Evolutionary conservation across 176 grass and related monocot species (phyloP).

Genomic region (Lolium rigidum): DNA sequence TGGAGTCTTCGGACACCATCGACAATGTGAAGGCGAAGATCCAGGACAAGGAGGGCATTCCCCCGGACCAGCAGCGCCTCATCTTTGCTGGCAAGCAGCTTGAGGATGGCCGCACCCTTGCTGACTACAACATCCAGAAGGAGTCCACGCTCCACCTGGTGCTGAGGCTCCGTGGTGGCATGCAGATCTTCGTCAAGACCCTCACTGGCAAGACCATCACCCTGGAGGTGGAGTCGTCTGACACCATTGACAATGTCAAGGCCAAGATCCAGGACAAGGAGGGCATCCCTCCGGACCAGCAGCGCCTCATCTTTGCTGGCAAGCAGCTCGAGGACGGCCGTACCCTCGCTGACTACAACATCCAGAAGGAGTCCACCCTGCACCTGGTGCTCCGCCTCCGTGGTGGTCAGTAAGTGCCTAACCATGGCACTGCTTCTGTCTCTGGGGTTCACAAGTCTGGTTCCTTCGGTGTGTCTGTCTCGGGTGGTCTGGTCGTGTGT

Average conservation of each 20-base stretch:
- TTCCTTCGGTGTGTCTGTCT: too few species aligned
- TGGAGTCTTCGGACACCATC: slow-evolving; percentile 83
- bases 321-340: slow-evolving; percentile 78
- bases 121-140: slow-evolving; percentile 96
- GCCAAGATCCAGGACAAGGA: slow-evolving; percentile 83
- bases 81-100: slow-evolving; percentile 90
- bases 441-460: too few species aligned
- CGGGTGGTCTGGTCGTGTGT: too few species aligned
- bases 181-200: slow-evolving; percentile 82
- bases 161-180: slow-evolving; percentile 72
- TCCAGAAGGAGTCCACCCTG: slow-evolving; percentile 75
- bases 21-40: slow-evolving; percentile 89
- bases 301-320: slow-evolving; percentile 60
- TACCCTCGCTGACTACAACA: slow-evolving; percentile 69
- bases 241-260: slow-evolving; percentile 39
- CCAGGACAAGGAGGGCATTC: slow-evolving; percentile 90
- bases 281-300: slow-evolving; percentile 71
- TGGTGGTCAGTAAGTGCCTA: too few species aligned
- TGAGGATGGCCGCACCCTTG: slow-evolving; percentile 75
- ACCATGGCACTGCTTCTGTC: too few species aligned
- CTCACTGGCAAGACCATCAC: slow-evolving; percentile 81
- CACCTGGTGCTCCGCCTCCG: slow-evolving; percentile 53
- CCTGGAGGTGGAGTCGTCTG: slow-evolving; percentile 43
- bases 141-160: slow-evolving; percentile 78
- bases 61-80: slow-evolving; percentile 82